Percentiles rank a stretch among this genome's conserved stretches.
phyloP scores from a whole-genome alignment of 1,139 yeast species.

The Sugiyamaella castrensis region DNA sequence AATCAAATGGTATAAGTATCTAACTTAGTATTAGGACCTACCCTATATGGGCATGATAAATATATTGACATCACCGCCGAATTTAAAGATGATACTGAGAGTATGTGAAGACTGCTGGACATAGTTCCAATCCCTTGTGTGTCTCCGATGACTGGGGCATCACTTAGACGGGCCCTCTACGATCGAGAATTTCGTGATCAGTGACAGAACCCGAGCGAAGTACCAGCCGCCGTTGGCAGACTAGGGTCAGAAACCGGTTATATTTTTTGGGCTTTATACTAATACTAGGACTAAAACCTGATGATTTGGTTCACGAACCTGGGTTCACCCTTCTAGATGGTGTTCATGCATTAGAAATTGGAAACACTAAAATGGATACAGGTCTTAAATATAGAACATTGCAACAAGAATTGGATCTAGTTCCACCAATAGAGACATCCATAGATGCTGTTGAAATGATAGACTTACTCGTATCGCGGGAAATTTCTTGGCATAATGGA shows the following conservation, averaged over 20 bases:
- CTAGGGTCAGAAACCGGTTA: conserved; percentile 5
- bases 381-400: conserved; percentile 36
- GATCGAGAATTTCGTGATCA: neutral
- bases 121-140: too few relatives aligned
- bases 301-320: conserved; percentile 32
- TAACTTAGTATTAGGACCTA: neutral
- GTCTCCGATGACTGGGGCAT: too few relatives aligned
- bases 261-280: neutral
- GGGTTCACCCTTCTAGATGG: conserved; percentile 35
- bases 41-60: conserved; percentile 27
- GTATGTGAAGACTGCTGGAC: too few relatives aligned
- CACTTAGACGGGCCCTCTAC: neutral
- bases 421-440: conserved; percentile 27
- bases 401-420: conserved; percentile 26
- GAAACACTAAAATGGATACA: conserved; percentile 41
- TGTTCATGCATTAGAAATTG: conserved; percentile 41
- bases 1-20: too few relatives aligned
- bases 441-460: conserved; percentile 28
- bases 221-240: neutral
- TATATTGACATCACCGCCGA: conserved; percentile 30
- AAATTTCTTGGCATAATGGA: conserved; percentile 41
- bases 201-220: neutral
- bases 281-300: conserved; percentile 27
- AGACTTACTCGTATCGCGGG: conserved; percentile 35
- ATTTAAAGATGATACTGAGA: conserved; percentile 22